Evolutionary conservation across 192 early-diverging fungal species (phyloP).

Genomic region (Coemansia sp.): DNA sequence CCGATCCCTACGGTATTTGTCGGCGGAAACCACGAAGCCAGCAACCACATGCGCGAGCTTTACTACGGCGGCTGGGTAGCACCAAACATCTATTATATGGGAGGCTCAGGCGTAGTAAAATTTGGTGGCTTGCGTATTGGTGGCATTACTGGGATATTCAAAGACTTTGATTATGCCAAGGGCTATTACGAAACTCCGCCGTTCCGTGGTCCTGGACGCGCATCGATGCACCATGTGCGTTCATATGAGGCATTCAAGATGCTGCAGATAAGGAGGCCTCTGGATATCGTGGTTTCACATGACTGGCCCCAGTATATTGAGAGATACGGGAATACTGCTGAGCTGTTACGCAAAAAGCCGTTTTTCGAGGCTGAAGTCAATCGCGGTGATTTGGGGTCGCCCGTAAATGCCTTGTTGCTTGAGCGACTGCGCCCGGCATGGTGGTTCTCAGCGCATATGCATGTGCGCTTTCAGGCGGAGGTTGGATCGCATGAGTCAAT

Average conservation of each 20-base stretch:
- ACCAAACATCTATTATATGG: slow-evolving; percentile 92
- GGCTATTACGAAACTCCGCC: slow-evolving; percentile 79
- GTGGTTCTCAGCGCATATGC: slow-evolving; percentile 97
- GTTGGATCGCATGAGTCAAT: slow-evolving; percentile 54
- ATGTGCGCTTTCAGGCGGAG: slow-evolving; percentile 84
- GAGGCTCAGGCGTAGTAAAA: slow-evolving; percentile 81
- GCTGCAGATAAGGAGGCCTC: slow-evolving; percentile 65
- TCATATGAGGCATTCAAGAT: slow-evolving; percentile 82
- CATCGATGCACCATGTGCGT: slow-evolving; percentile 85
- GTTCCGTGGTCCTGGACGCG: slow-evolving; percentile 63
- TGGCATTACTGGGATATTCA: slow-evolving; percentile 93
- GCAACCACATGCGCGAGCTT: slow-evolving; percentile 93
- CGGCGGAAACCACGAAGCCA: slow-evolving; percentile 98
- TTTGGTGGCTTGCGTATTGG: slow-evolving; percentile 90
- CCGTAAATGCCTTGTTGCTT: slow-evolving; percentile 71
- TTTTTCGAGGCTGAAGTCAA: slow-evolving; percentile 75
- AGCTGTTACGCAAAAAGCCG: slow-evolving; percentile 68
- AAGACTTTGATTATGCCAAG: slow-evolving; percentile 60
- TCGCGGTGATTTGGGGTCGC: slow-evolving; percentile 65
- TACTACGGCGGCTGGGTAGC: slow-evolving; percentile 96
- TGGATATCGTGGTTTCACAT: slow-evolving; percentile 93
- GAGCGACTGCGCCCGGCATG: slow-evolving; percentile 73
- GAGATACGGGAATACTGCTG: slow-evolving; percentile 67
- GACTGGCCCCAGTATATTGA: slow-evolving; percentile 95
- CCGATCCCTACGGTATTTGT: slow-evolving; percentile 93